Percentiles rank a stretch among this genome's conserved stretches.
Evolutionary conservation across 1,284 basidiomycete species (phyloP).

Genomic region (Ganoderma leucocontextum): DNA sequence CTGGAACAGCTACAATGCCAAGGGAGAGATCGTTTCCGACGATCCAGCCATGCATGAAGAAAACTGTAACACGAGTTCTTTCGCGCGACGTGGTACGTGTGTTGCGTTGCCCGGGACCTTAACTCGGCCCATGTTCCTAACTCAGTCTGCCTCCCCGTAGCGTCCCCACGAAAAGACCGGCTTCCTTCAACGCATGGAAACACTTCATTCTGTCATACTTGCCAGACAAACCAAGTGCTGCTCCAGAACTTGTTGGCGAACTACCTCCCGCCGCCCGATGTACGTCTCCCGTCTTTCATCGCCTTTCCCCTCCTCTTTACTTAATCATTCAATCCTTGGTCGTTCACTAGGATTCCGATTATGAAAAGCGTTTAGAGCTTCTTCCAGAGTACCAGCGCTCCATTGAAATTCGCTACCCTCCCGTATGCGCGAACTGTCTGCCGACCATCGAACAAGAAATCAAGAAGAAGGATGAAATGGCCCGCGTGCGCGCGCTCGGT

Average conservation of each 20-base stretch:
- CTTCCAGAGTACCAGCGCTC: slow-evolving; percentile 78
- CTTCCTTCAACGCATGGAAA: slow-evolving; percentile 66
- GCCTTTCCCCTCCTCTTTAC: background rate
- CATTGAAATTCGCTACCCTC: slow-evolving; percentile 84
- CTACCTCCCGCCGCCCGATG: slow-evolving; percentile 79
- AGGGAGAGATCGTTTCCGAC: slow-evolving; percentile 81
- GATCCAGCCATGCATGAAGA: slow-evolving; percentile 90
- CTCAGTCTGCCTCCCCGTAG: slow-evolving; percentile 45
- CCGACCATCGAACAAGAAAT: slow-evolving; percentile 86
- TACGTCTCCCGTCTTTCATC: slow-evolving; percentile 43
- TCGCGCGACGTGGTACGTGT: slow-evolving; percentile 75
- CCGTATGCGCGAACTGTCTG: slow-evolving; percentile 79
- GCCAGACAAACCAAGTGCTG: slow-evolving; percentile 90
- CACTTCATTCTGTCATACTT: slow-evolving; percentile 82
- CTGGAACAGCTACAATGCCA: slow-evolving; percentile 74
- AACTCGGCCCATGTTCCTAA: slow-evolving; percentile 15
- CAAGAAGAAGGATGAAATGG: slow-evolving; percentile 79
- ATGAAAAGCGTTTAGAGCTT: slow-evolving; percentile 63
- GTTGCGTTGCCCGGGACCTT: background rate
- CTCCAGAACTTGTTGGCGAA: slow-evolving; percentile 87
- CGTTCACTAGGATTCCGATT: slow-evolving; percentile 69
- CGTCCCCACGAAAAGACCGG: slow-evolving; percentile 71
- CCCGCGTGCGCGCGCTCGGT: slow-evolving; percentile 79
- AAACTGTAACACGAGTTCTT: slow-evolving; percentile 72
- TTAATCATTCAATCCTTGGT: background rate